These are phyloP conservation scores for Boletus pseudopeckii DNA, from an alignment of 768 basidiomycete species.

Conservation along the genomic window DNA sequence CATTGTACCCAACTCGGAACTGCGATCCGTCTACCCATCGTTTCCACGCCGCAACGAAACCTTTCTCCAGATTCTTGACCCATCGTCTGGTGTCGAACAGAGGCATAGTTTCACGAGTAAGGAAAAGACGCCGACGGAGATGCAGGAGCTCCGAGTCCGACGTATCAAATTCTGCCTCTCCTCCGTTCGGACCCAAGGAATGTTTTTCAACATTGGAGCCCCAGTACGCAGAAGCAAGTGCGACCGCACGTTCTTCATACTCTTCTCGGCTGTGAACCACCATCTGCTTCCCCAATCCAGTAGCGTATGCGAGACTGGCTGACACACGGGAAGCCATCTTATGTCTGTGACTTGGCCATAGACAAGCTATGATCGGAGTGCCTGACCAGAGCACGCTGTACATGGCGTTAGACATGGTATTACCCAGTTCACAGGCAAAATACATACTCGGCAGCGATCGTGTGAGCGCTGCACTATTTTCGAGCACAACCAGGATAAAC, in stretches of 20 bases:
- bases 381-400: conserved; percentile 49
- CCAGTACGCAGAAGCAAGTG: conserved; percentile 33
- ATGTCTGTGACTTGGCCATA: conserved; percentile 41
- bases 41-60: conserved; percentile 40
- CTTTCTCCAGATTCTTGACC: conserved; percentile 47
- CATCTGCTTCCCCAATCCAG: conserved; percentile 47
- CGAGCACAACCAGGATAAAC: neutral
- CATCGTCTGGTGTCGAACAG: conserved; percentile 49
- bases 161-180: neutral
- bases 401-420: neutral
- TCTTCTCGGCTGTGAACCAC: conserved; percentile 40
- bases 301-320: conserved; percentile 46
- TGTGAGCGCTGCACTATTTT: conserved; percentile 49
- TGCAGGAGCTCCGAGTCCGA: conserved; percentile 36
- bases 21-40: conserved; percentile 46
- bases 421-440: neutral
- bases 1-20: conserved; percentile 27
- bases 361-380: conserved; percentile 46
- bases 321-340: conserved; percentile 53
- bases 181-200: neutral
- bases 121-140: conserved; percentile 40
- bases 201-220: conserved; percentile 12
- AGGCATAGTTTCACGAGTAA: conserved; percentile 40
- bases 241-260: conserved; percentile 46
- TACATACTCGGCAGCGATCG: conserved; percentile 47